These are phyloP conservation scores for Backusella parvicylindrica DNA, from an alignment of 192 early-diverging fungal genomes.

Conservation along the genomic window DNA sequence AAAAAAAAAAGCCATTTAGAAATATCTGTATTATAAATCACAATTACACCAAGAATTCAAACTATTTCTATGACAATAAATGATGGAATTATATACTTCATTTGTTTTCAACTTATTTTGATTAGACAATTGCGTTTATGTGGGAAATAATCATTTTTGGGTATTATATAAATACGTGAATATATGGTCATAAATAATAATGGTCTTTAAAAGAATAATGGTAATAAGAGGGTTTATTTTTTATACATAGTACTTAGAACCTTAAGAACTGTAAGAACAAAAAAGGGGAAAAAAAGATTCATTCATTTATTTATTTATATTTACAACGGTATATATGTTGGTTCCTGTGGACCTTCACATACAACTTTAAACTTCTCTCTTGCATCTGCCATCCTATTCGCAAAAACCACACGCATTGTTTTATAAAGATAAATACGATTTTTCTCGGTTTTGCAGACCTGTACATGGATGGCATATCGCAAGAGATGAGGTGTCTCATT, in stretches of 20 bases:
- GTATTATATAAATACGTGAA: too few relatives aligned
- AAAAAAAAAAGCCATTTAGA: too few relatives aligned
- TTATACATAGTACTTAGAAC: not conserved
- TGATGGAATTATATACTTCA: not conserved
- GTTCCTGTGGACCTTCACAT: conserved; percentile 55
- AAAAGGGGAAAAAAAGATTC: not conserved
- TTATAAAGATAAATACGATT: conserved; percentile 61
- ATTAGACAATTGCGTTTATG: not conserved
- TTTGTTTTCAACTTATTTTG: not conserved
- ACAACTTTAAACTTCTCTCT: conserved; percentile 63
- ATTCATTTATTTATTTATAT: not conserved
- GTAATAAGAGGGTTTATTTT: too few relatives aligned
- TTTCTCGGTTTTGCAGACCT: conserved; percentile 57
- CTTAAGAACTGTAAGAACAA: too few relatives aligned
- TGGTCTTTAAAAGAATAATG: too few relatives aligned
- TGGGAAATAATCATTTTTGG: not conserved
- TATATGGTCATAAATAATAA: too few relatives aligned
- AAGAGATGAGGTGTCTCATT: conserved; percentile 32
- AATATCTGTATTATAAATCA: not conserved
- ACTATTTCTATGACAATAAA: too few relatives aligned
- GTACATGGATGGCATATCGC: conserved; percentile 77
- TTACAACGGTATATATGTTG: conserved; percentile 41
- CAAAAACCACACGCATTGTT: conserved; percentile 72
- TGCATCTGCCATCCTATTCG: conserved; percentile 56
- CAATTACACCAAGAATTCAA: not conserved